phyloP scores from a whole-genome alignment of 768 basidiomycete genomes.

The Lactarius evosmus region DNA sequence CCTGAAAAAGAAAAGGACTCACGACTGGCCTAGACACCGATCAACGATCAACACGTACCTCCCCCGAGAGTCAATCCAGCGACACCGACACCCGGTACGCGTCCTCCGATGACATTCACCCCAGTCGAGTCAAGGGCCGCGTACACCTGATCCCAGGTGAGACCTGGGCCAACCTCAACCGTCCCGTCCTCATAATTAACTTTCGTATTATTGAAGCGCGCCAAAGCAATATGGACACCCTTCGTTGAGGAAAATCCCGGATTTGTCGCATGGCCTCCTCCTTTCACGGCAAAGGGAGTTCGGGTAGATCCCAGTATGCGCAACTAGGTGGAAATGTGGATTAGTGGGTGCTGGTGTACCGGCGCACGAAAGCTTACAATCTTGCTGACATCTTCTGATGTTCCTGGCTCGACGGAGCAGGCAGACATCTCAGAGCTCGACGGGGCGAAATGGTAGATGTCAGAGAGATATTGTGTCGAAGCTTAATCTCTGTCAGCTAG shows the following conservation, averaged over 20 bases:
- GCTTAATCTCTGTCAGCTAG: conserved; percentile 10
- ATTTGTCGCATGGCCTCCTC: conserved; percentile 31
- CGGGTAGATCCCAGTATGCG: conserved; percentile 13
- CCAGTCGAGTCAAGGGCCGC: conserved; percentile 22
- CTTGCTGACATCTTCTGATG: conserved; percentile 22
- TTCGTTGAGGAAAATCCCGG: conserved; percentile 32
- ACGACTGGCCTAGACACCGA: not conserved
- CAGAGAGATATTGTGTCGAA: conserved; percentile 4
- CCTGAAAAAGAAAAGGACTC: conserved; percentile 20
- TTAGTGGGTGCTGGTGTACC: not conserved
- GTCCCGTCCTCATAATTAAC: conserved; percentile 17
- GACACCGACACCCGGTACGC: conserved; percentile 30
- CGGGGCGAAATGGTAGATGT: conserved; percentile 19
- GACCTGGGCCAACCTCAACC: conserved; percentile 29
- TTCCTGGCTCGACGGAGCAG: conserved; percentile 30
- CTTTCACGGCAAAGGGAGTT: conserved; percentile 29
- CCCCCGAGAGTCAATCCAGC: conserved; percentile 33
- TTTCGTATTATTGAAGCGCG: conserved; percentile 24
- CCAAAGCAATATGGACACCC: conserved; percentile 32
- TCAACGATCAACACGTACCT: conserved; percentile 16
- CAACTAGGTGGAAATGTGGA: not conserved
- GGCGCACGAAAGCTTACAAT: conserved; percentile 17
- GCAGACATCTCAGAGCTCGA: conserved; percentile 22
- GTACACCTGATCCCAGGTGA: conserved; percentile 34
- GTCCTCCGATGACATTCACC: conserved; percentile 30